Percentiles rank a stretch among this genome's conserved stretches.
Conservation (phyloP, 805 yeast species). For the Maudiozyma bulderi region DNA sequence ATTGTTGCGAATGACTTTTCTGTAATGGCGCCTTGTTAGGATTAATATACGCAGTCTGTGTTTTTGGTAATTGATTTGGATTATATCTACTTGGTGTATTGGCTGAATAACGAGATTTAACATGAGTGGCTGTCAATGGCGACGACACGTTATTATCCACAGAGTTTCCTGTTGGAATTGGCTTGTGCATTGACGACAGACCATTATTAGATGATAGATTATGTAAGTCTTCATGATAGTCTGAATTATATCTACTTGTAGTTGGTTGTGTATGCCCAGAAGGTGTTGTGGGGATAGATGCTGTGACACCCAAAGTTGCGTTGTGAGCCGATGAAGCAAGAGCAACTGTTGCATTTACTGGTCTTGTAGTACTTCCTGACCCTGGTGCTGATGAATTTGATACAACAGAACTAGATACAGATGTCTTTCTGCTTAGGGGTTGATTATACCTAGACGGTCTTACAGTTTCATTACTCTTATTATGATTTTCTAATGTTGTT, state of each 20-base stretch:
- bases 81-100: constrained; percentile 19
- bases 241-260: constrained; percentile 24
- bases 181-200: not conserved
- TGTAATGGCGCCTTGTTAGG: not conserved
- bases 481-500: not conserved
- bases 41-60: not conserved
- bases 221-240: constrained; percentile 1
- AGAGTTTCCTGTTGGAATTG: not conserved
- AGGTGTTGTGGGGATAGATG: constrained; percentile 8
- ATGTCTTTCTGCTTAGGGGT: constrained; percentile 5
- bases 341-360: not conserved
- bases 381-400: not conserved
- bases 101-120: constrained; percentile 7
- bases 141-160: not conserved
- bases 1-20: not conserved
- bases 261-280: constrained; percentile 5
- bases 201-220: not conserved
- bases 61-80: not conserved
- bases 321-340: not conserved
- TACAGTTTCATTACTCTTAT: not conserved
- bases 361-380: not conserved
- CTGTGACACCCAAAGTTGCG: constrained; percentile 1
- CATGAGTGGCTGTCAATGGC: not conserved
- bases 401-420: not conserved
- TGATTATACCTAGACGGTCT: constrained; percentile 26